Percentiles rank a stretch among this genome's conserved stretches.
phyloP scores from a whole-genome alignment of 441 rosid genomes.

The Caryocar brasiliense region DNA sequence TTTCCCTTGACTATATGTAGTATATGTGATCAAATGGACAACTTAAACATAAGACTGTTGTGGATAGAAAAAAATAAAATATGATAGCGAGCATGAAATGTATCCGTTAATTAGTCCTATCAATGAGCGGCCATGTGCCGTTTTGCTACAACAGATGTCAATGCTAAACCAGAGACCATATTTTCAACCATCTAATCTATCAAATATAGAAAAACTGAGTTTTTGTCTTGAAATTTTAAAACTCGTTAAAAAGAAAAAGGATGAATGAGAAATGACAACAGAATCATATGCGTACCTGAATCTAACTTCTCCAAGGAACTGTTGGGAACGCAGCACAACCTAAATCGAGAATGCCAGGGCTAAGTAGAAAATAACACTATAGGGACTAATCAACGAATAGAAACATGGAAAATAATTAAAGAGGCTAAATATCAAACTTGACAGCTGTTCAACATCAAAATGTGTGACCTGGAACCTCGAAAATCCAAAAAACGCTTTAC shows the following conservation, averaged over 20 bases:
- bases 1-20: no score
- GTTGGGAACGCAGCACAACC: conserved; percentile 67
- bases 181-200: background rate
- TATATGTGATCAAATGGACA: no score
- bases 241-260: background rate
- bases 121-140: no score
- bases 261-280: background rate
- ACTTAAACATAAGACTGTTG: no score
- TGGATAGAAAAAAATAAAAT: no score
- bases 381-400: background rate
- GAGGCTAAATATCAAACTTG: background rate
- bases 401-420: background rate
- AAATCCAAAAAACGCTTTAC: no score
- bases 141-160: no score
- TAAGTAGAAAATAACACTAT: conserved; percentile 5
- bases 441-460: no score
- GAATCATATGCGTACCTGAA: conserved; percentile 49
- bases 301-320: conserved; percentile 70
- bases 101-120: no score
- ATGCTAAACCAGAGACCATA: background rate
- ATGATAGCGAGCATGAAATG: no score
- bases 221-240: background rate
- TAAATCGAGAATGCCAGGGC: conserved; percentile 23
- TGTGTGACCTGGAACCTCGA: no score
- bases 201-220: background rate